Conservation (phyloP, 441 rosid genomes). For the Gossypium davidsonii region DNA sequence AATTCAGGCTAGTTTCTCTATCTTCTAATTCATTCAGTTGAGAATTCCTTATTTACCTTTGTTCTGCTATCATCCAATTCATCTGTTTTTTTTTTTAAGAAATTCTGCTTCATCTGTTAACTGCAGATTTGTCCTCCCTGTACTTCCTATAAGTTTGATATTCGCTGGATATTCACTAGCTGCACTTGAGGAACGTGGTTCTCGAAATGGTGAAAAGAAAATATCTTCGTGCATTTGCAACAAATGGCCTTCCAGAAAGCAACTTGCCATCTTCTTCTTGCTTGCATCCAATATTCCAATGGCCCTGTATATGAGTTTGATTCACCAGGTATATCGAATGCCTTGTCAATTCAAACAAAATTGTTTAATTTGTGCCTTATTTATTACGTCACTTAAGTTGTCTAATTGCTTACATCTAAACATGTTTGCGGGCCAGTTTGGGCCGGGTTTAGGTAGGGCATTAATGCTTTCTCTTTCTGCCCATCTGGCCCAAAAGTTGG, state of each 20-base stretch:
- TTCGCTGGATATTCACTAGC: constrained; percentile 74
- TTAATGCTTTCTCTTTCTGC: neutral
- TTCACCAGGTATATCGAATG: constrained; percentile 65
- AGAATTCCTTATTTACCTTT: constrained; percentile 6
- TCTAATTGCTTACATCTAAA: neutral
- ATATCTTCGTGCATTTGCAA: constrained; percentile 24
- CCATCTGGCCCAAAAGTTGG: neutral
- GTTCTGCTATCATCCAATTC: constrained; percentile 17
- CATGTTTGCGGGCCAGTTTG: neutral
- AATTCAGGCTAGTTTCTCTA: constrained; percentile 57
- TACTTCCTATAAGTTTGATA: constrained; percentile 80
- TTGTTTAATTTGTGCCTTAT: neutral
- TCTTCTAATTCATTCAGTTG: neutral
- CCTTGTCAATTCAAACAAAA: constrained; percentile 2
- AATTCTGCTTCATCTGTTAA: constrained; percentile 25
- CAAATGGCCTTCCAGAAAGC: constrained; percentile 40
- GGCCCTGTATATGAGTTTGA: constrained; percentile 74
- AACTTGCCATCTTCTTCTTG: constrained; percentile 55
- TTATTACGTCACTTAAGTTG: neutral
- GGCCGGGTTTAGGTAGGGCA: neutral
- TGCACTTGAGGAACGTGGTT: constrained; percentile 35
- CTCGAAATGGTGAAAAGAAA: constrained; percentile 25
- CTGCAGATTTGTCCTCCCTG: constrained; percentile 84
- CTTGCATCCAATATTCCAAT: constrained; percentile 74
- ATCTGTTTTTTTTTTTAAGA: too few species aligned